Evolutionary conservation across 306 rosid genomes (phyloP), one percentile per base, ranked within the genome.

Genomic region (Albizia julibrissin): DNA sequence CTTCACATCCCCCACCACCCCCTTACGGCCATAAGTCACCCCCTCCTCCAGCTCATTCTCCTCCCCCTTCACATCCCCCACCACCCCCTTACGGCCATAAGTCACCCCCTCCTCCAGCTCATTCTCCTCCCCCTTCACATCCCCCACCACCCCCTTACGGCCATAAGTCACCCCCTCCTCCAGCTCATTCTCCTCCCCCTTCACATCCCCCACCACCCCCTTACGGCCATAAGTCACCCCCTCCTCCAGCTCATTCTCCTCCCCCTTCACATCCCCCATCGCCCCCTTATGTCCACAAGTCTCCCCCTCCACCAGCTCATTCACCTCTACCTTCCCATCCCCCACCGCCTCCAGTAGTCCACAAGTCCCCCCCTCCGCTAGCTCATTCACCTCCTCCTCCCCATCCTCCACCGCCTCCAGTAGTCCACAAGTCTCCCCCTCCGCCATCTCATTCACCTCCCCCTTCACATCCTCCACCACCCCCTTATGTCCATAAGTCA

Each of bases 101-200:
- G 50, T 46, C 50, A 0, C 39, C 39, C 10, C 3, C 27, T 2
- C 42, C 82, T 18, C 2, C 29, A 15, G 0, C 33, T 18, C 40
- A 3, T 15, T 83, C 86, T 0, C 82, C 86, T n/a, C 76, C 86
- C 1, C 84, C 87, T 0, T 81, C 83, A 14, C 19, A 3, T 3
- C 4, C 54, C 2, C 50, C 50, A 13, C 16, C 50, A 13, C 50
- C 50, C 1, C 50, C 72, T 0, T 74, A 74, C 8, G 9, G 43
- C 0, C 52, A 81, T 0, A 81, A 81, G 8, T 74, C 12, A 0
- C 3, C 22, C 0, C 27, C 8, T 21, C 26, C 22, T 4, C 52
- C 4, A 18, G 0, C 1, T 5, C 61, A 52, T 12, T 44, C 52
- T 14, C 52, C 61, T 5, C n/a, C 61, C 3, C 61, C 61, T 6